These are phyloP conservation scores for Pugionium cornutum DNA, from an alignment of 345 rosid genomes.

Conservation along the genomic window DNA sequence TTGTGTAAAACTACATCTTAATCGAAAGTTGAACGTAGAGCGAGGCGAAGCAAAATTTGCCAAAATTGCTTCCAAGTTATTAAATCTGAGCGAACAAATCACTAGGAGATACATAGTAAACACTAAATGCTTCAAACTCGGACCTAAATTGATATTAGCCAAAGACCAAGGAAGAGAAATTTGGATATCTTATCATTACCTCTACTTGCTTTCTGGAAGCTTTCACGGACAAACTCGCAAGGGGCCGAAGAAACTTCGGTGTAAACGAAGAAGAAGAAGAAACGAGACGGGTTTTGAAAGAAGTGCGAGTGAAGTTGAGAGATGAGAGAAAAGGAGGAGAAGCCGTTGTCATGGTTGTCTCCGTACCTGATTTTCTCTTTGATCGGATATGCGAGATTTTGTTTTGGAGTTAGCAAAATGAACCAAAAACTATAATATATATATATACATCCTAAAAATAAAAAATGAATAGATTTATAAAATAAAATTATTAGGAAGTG, in stretches of 20 bases:
- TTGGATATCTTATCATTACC: conserved; percentile 38
- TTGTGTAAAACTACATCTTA: neutral
- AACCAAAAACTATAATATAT: too few relatives aligned
- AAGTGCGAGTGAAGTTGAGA: conserved; percentile 36
- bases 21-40: neutral
- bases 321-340: conserved; percentile 55
- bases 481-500: too few relatives aligned
- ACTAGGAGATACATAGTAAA: neutral
- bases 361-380: conserved; percentile 14
- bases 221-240: conserved; percentile 43
- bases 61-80: conserved; percentile 5
- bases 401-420: too few relatives aligned
- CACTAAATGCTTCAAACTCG: neutral
- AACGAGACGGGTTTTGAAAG: conserved; percentile 39
- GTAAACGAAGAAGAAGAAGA: conserved; percentile 14
- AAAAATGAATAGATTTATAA: too few relatives aligned
- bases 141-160: neutral
- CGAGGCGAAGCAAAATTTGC: neutral
- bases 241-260: conserved; percentile 43
- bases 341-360: conserved; percentile 43
- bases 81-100: conserved; percentile 1
- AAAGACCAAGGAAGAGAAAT: neutral
- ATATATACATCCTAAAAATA: too few relatives aligned
- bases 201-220: conserved; percentile 60
- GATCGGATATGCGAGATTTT: neutral